These are phyloP conservation scores for Fusarium pseudograminearum DNA, from an alignment of 2,329 filamentous ascomycete genomes.

Conservation along the genomic window DNA sequence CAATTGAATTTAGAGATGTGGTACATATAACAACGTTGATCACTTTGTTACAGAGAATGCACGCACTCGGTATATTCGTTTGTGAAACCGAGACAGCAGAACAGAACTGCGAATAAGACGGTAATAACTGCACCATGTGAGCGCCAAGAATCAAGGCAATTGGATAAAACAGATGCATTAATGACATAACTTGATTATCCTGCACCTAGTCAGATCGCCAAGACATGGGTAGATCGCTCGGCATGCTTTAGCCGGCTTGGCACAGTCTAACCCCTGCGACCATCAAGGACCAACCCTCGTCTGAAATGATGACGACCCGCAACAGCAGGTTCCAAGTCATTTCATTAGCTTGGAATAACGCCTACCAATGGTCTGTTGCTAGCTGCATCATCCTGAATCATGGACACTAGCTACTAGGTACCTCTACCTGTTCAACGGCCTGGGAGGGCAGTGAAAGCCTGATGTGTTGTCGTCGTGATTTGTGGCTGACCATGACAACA, in stretches of 20 bases:
- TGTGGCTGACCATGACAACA: slow-evolving; percentile 13
- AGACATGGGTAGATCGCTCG: slow-evolving; percentile 42
- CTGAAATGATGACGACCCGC: slow-evolving; percentile 21
- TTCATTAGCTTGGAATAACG: slow-evolving; percentile 1
- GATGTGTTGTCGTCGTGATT: not conserved
- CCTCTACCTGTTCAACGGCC: not conserved
- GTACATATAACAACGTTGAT: not conserved
- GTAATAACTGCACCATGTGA: not conserved
- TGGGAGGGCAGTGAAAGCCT: not conserved
- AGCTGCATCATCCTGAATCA: slow-evolving; percentile 16
- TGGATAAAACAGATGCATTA: slow-evolving; percentile 18
- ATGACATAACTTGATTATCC: slow-evolving; percentile 26
- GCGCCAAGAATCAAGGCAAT: slow-evolving; percentile 19
- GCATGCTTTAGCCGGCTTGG: slow-evolving; percentile 46
- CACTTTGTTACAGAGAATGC: not conserved
- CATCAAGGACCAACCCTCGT: slow-evolving; percentile 14
- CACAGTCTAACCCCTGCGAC: slow-evolving; percentile 16
- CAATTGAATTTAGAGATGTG: slow-evolving; percentile 8
- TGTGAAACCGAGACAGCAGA: not conserved
- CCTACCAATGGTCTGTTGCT: slow-evolving; percentile 2
- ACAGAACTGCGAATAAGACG: slow-evolving; percentile 16
- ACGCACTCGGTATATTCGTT: too few relatives aligned
- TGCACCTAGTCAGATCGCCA: slow-evolving; percentile 33
- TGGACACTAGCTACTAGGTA: not conserved
- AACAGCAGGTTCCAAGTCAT: slow-evolving; percentile 3